Evolutionary conservation across 495 filamentous ascomycete species (phyloP).

Genomic region (Wilcoxina mikolae): DNA sequence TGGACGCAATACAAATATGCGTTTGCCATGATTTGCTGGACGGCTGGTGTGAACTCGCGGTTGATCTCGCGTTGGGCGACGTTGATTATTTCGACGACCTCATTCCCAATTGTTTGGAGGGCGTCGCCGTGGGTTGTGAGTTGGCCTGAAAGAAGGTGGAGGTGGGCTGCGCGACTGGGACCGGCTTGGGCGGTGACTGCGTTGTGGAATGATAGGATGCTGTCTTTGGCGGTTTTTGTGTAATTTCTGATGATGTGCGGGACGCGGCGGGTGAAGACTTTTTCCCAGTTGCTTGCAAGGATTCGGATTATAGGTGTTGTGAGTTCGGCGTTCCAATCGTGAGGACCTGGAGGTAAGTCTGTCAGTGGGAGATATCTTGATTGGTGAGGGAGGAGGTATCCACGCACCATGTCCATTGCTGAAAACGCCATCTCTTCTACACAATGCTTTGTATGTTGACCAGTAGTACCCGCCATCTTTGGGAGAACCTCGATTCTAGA

Average conservation of each 20-base stretch:
- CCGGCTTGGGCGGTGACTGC: slow-evolving; percentile 31
- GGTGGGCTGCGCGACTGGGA: slow-evolving; percentile 28
- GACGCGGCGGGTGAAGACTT: slow-evolving; percentile 35
- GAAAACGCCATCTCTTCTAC: slow-evolving; percentile 38
- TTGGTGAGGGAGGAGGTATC: neutral
- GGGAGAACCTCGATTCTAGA: slow-evolving; percentile 25
- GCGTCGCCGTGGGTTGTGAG: slow-evolving; percentile 32
- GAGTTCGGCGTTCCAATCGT: slow-evolving; percentile 39
- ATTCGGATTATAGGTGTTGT: slow-evolving; percentile 40
- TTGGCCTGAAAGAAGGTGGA: slow-evolving; percentile 35
- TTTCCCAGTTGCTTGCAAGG: slow-evolving; percentile 44
- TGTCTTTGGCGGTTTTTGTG: slow-evolving; percentile 12
- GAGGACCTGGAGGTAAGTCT: slow-evolving; percentile 16
- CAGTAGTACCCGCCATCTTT: slow-evolving; percentile 37
- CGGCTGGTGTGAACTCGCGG: slow-evolving; percentile 40
- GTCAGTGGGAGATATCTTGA: neutral
- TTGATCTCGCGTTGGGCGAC: slow-evolving; percentile 41
- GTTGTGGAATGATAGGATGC: slow-evolving; percentile 34
- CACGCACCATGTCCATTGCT: slow-evolving; percentile 21
- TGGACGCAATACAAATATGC: slow-evolving; percentile 37
- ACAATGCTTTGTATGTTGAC: slow-evolving; percentile 49
- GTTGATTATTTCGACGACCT: slow-evolving; percentile 31
- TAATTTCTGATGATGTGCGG: slow-evolving; percentile 12
- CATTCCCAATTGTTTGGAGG: slow-evolving; percentile 29
- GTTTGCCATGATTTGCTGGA: slow-evolving; percentile 34